These are phyloP conservation scores for Orbilia javanica DNA, from an alignment of 2,329 filamentous ascomycete genomes.

Conservation along the genomic window DNA sequence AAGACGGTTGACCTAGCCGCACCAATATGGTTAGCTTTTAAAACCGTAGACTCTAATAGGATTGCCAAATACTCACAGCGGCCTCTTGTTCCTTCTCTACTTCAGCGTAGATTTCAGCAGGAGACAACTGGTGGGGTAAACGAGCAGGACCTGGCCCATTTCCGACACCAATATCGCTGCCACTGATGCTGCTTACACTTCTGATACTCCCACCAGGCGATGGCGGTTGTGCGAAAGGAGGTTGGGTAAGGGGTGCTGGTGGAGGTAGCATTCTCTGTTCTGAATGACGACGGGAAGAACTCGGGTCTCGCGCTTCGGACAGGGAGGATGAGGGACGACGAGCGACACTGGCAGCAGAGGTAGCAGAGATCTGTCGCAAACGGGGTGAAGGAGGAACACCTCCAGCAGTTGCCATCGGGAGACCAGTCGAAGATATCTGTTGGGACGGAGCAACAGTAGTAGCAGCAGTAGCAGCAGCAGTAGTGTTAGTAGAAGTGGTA, in stretches of 20 bases:
- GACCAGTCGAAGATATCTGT: slow-evolving; percentile 31
- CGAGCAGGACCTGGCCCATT: slow-evolving; percentile 79
- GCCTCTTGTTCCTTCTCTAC: slow-evolving; percentile 96
- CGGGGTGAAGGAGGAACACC: slow-evolving; percentile 48
- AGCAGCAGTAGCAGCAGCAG: slow-evolving; percentile 14
- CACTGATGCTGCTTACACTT: slow-evolving; percentile 55
- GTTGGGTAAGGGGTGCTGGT: slow-evolving; percentile 53
- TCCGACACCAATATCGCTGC: slow-evolving; percentile 67
- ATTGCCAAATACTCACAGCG: slow-evolving; percentile 73
- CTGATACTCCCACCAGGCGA: slow-evolving; percentile 56
- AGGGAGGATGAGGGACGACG: slow-evolving; percentile 52
- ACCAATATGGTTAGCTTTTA: neutral
- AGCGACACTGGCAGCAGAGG: slow-evolving; percentile 38
- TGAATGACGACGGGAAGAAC: slow-evolving; percentile 43
- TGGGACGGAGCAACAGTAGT: slow-evolving; percentile 5
- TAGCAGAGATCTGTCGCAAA: slow-evolving; percentile 50
- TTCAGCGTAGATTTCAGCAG: slow-evolving; percentile 87
- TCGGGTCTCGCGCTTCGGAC: slow-evolving; percentile 50
- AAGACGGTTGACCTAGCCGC: slow-evolving; percentile 83
- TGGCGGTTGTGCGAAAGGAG: slow-evolving; percentile 55
- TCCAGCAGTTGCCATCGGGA: slow-evolving; percentile 24
- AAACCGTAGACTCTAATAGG: neutral
- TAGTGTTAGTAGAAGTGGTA: slow-evolving; percentile 5
- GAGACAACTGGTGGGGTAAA: slow-evolving; percentile 87
- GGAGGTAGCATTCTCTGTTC: slow-evolving; percentile 59